Conservation (phyloP, 208 protist species). For the Acanthamoeba rhysodes region DNA sequence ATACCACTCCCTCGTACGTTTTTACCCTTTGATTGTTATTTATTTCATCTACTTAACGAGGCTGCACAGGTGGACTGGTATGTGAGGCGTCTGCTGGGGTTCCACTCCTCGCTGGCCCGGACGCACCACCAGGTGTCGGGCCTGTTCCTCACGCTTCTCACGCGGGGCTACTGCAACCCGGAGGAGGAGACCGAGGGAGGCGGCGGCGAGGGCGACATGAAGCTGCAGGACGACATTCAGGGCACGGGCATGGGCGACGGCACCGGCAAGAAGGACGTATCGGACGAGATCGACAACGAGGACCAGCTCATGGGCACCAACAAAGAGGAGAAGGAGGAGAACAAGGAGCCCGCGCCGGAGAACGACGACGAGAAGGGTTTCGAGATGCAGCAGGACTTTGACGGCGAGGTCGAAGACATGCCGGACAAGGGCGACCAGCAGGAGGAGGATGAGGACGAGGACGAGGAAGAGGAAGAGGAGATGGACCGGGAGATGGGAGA, state of each 20-base stretch:
- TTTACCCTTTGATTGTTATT: no score
- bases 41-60: no score
- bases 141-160: slow-evolving; percentile 94
- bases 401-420: slow-evolving; percentile 90
- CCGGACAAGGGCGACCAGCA: slow-evolving; percentile 86
- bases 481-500: slow-evolving; percentile 90
- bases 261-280: slow-evolving; percentile 98
- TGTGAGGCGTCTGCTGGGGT: slow-evolving; percentile 35
- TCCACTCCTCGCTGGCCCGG: slow-evolving; percentile 88
- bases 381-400: slow-evolving; percentile 90
- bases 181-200: slow-evolving; percentile 88
- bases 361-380: slow-evolving; percentile 65
- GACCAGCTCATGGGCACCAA: slow-evolving; percentile 78
- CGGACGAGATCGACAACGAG: slow-evolving; percentile 98
- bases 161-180: slow-evolving; percentile 95
- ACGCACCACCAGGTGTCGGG: slow-evolving; percentile 93
- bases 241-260: slow-evolving; percentile 99
- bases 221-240: slow-evolving; percentile 77
- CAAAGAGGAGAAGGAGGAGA: slow-evolving; percentile 67
- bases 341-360: slow-evolving; percentile 71
- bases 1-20: neutral
- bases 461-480: slow-evolving; percentile 86
- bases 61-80: slow-evolving; percentile 52
- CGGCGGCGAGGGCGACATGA: slow-evolving; percentile 88
- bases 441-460: slow-evolving; percentile 87